These are phyloP conservation scores for Eimeria sp. DNA, from an alignment of 169 alveolate species.

Conservation along the genomic window DNA sequence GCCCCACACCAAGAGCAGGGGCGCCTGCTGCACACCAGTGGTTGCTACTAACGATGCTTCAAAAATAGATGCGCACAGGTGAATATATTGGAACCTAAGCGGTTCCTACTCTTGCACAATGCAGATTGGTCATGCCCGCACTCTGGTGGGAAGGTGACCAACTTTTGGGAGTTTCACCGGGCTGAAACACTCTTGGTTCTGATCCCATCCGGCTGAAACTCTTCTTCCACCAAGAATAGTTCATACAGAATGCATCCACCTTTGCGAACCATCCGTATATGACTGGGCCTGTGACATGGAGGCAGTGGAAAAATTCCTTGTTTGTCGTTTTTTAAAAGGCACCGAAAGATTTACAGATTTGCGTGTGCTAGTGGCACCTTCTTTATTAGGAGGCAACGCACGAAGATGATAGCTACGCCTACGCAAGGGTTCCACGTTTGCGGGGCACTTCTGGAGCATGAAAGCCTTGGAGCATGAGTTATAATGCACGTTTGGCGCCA, in stretches of 20 bases:
- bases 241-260: not conserved
- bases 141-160: no score
- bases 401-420: not conserved
- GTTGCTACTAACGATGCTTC: not conserved
- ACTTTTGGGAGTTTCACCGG: not conserved
- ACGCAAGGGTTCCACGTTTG: not conserved
- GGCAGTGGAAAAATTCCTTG: not conserved
- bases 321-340: not conserved
- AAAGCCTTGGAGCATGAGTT: not conserved
- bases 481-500: not conserved
- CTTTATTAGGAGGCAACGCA: not conserved
- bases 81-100: no score
- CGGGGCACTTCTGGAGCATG: not conserved
- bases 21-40: not conserved
- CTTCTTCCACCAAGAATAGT: not conserved
- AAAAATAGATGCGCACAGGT: no score
- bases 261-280: not conserved
- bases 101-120: no score
- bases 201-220: not conserved
- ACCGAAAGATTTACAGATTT: not conserved
- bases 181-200: not conserved
- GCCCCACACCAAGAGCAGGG: not conserved
- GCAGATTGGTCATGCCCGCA: no score
- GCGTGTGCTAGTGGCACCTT: not conserved
- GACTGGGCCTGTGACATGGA: not conserved